Evolutionary conservation across 768 basidiomycete genomes (phyloP), one percentile per base, ranked within the genome.

Genomic region (Clavaria fumosa): DNA sequence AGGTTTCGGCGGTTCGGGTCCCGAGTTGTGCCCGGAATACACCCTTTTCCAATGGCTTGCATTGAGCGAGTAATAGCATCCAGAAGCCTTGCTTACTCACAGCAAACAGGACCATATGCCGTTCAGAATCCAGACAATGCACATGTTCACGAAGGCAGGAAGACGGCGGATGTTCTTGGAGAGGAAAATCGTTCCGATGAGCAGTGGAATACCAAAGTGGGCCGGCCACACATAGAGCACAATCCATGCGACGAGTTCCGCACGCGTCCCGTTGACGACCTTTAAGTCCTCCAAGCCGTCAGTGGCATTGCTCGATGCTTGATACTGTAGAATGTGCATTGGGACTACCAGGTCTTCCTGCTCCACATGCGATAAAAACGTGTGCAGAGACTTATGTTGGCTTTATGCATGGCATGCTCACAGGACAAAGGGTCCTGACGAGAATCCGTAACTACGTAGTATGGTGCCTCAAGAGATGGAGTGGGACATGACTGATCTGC

Each of bases 141-240:
- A 60, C 4, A 69, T 51, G 36, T 67, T 69, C 10, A 65, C 45
- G 41, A 69, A 67, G 6, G 67, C 67, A 17, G 61, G 51, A 51
- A 69, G 61, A 10, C 67, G 60, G 35, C 61, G 51, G 10, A 70
- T 55, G 35, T 49, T 52, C 49, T 58, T 64, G 24, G 62, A 63
- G 38, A 59, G 52, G 4, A 59, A 27, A 4, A 66, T 61, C 23
- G 62, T 50, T 4, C 52, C 52, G 5, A 70, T 47, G 5, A 70
- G 49, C 14, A 69, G 15, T 14, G 66, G 67, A 17, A 71, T 59
- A 4, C 65, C 66, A 37, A 68, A 50, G 45, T 69, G 66, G 9
- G 67, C 64, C 2, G 69, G 59, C 63, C 63, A 68, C 45, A 65
- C 57, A 42, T 69, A 67, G 40, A 71, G 47, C 15, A 66, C 53